Evolutionary conservation across 2,329 filamentous ascomycete genomes (phyloP), one percentile per base, ranked within the genome.

Genomic region (Magnaporthiopsis incrustans): DNA sequence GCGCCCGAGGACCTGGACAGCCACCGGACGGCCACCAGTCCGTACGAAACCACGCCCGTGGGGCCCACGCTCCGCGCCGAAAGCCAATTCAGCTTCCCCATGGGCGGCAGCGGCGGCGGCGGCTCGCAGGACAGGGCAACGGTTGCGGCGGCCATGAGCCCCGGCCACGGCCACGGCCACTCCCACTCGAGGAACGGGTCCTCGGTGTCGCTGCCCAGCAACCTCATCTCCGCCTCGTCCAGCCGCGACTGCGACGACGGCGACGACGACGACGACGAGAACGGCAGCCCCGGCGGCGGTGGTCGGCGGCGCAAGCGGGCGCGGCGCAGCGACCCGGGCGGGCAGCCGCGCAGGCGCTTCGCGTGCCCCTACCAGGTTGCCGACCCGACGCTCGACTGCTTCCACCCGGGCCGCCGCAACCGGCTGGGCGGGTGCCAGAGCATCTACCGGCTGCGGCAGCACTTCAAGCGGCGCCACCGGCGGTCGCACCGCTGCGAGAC

Each of bases 401-500:
- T 63, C 32, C 30, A 35, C 18, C 12, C 32, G 12, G 61, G 61
- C 10, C n/a, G 27, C 5, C 61, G 61, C 61, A 63, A 63, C 61
- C 53, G 25, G 11, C 11, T 30, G 2, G 61, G 61, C 10, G 61
- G 61, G 15, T 63, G 61, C 33, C 25, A 58, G 26, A 57, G 56
- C 53, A 63, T 63, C 53, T 63, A 59, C 56, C 61, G 61, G 22
- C 61, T 63, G 27, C 32, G 57, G 6, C 61, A 63, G 61, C 61
- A 63, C 61, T 63, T 63, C 61, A 63, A 63, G 44, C 61, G 61
- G 14, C 27, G 30, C 18, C 61, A 63, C 61, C 58, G 38, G 56
- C 53, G 26, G 1, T 38, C 27, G 1, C 32, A 58, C 30, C 61
- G 61, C 61, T 63, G 61, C 61, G 44, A 59, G 61, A 53, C 50